Evolutionary conservation across 768 basidiomycete species (phyloP).

Genomic region (Austroboletus festivus): DNA sequence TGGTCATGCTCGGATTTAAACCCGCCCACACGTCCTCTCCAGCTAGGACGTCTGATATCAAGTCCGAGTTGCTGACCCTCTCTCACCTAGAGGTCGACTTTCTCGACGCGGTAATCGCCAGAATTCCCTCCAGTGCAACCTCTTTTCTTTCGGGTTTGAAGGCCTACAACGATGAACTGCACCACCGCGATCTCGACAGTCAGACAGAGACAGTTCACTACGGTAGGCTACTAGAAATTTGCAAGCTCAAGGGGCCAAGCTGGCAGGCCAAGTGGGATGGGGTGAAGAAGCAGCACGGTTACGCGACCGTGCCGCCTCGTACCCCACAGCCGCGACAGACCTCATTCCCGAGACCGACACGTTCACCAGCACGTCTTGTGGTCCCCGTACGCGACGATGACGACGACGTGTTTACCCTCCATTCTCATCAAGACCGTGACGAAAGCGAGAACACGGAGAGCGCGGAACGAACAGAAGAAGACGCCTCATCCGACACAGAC

Average conservation of each 20-base stretch:
- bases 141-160: conserved; percentile 82
- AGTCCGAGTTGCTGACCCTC: conserved; percentile 50
- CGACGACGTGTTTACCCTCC: conserved; percentile 41
- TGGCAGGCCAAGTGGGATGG: conserved; percentile 82
- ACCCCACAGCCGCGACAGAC: conserved; percentile 17
- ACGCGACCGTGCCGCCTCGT: conserved; percentile 25
- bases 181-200: conserved; percentile 71
- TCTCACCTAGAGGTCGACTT: conserved; percentile 60
- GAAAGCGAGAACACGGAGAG: conserved; percentile 19
- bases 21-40: conserved; percentile 50
- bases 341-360: conserved; percentile 19
- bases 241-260: conserved; percentile 72
- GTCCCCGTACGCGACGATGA: conserved; percentile 35
- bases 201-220: conserved; percentile 79
- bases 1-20: conserved; percentile 47
- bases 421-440: conserved; percentile 42
- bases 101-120: conserved; percentile 69
- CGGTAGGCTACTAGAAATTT: conserved; percentile 77
- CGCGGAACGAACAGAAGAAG: conserved; percentile 16
- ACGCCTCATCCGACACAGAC: conserved; percentile 18
- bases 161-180: conserved; percentile 77
- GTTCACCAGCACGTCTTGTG: conserved; percentile 22
- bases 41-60: conserved; percentile 35
- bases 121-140: conserved; percentile 64
- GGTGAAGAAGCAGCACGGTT: conserved; percentile 57